Percentiles rank a stretch among this genome's conserved stretches.
Evolutionary conservation across 768 basidiomycete genomes (phyloP).

Genomic region (Pluteus cervinus): DNA sequence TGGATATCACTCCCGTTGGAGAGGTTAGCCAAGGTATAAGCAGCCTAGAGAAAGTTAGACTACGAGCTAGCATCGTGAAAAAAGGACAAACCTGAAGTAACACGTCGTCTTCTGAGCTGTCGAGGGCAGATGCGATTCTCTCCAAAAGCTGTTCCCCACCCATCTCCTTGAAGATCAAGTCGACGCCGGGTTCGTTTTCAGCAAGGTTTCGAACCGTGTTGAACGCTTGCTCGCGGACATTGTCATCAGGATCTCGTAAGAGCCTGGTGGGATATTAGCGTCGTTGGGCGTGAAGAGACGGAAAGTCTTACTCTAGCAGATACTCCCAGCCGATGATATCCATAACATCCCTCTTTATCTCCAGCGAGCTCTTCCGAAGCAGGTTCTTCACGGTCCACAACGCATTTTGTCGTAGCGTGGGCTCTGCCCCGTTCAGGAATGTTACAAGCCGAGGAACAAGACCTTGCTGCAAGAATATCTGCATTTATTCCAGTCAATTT

Average conservation of each 20-base stretch:
- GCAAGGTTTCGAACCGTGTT: slow-evolving; percentile 63
- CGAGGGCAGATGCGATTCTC: slow-evolving; percentile 42
- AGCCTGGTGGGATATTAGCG: slow-evolving; percentile 31
- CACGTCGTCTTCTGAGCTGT: slow-evolving; percentile 46
- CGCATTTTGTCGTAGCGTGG: slow-evolving; percentile 56
- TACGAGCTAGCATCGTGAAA: background rate
- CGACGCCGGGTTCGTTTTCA: slow-evolving; percentile 58
- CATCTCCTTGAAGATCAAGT: slow-evolving; percentile 51
- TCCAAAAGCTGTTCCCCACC: slow-evolving; percentile 38
- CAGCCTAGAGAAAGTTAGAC: slow-evolving; percentile 29
- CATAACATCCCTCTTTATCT: slow-evolving; percentile 64
- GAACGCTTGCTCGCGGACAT: slow-evolving; percentile 67
- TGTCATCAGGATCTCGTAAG: slow-evolving; percentile 43
- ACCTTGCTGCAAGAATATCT: slow-evolving; percentile 66
- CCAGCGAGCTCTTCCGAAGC: slow-evolving; percentile 54
- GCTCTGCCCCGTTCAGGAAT: slow-evolving; percentile 46
- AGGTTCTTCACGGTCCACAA: slow-evolving; percentile 89
- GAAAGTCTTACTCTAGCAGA: slow-evolving; percentile 43
- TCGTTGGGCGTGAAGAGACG: background rate
- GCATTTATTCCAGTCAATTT: background rate
- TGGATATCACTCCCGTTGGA: slow-evolving; percentile 50
- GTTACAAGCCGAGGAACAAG: slow-evolving; percentile 59
- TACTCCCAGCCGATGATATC: slow-evolving; percentile 59
- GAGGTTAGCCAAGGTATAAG: slow-evolving; percentile 62
- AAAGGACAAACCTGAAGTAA: slow-evolving; percentile 37